Base-by-base conservation (phyloP, 1,139 yeast species). In the Arxiozyma bovina region DNA sequence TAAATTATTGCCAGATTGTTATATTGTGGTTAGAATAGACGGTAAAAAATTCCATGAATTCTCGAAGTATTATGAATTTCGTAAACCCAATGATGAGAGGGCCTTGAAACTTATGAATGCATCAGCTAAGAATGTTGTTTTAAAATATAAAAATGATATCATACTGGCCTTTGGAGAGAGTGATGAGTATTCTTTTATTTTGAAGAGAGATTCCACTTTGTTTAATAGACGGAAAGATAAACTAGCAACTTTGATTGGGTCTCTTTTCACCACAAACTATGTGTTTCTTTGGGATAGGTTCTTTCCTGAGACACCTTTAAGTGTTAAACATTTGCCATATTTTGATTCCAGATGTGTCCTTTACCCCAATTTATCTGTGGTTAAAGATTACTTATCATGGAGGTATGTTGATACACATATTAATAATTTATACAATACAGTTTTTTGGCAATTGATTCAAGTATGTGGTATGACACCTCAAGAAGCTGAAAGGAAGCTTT, bases 351-450 rank as follows among this genome's bases (percentile, higher is more conserved):
- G 99, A 49, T 95, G 95, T 1, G 95, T 93, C 15, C 73, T 82
- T 1, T 93, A 93, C 63, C 99, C 99, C 0, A 80, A 78, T 54
- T 62, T 73, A 30, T 64, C 73, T 11, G 73, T 76, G 1, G 76
- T 91, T 1, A 75, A 87, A 53, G 98, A 93, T 68, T 94, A 94
- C 66, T 79, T 94, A 59, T 74, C 87, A 54, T 94, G 99, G 99
- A 77, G 99, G 62, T 98, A 89, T 67, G 99, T 86, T 0, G 99
- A 93, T 67, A 93, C 99, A 55, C 99, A 93, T 70, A 93, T 93
- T 55, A 93, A 93, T 68, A 93, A 93, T 67, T 72, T 94, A 58
- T 94, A 91, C 74, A 93, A 93, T 66, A 94, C 99, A 0, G 75
- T 90, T 0, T 94, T 93, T 67, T 93, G 99, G 99, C 77, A 82